Evolutionary conservation across 257 asterid species (phyloP).

Genomic region (Solanum pinnatisectum): DNA sequence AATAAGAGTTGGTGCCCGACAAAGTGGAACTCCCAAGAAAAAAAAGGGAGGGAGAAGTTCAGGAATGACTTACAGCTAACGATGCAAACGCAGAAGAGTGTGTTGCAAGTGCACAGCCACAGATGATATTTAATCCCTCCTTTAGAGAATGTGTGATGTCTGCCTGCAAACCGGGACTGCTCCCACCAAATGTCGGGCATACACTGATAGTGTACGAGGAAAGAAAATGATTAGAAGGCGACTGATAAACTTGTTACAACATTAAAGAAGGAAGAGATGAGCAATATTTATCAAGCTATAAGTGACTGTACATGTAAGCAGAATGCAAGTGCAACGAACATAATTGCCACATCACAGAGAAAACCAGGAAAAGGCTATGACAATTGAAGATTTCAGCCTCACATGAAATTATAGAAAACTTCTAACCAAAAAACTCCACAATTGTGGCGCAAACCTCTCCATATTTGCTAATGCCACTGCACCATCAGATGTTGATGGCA

Average conservation of each 20-base stretch:
- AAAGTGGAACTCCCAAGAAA: too few relatives aligned
- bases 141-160: slow-evolving; percentile 76
- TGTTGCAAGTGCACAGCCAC: slow-evolving; percentile 65
- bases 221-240: not conserved
- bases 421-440: not conserved
- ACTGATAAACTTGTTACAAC: not conserved
- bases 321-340: not conserved
- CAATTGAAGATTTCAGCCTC: not conserved
- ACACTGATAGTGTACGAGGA: slow-evolving; percentile 22
- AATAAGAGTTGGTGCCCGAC: not conserved
- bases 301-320: not conserved
- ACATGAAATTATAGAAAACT: not conserved
- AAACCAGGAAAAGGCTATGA: not conserved
- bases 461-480: not conserved
- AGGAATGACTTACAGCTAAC: slow-evolving; percentile 49
- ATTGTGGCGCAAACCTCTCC: not conserved
- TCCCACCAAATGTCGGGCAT: slow-evolving; percentile 90
- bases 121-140: slow-evolving; percentile 69
- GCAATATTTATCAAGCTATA: not conserved
- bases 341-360: not conserved
- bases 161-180: slow-evolving; percentile 70
- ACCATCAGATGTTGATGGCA: not conserved
- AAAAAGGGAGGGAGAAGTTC: not conserved
- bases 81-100: slow-evolving; percentile 84
- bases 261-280: not conserved